Base-by-base conservation (phyloP, 2,329 filamentous ascomycete species). In the Arthrobotrys entomopaga region DNA sequence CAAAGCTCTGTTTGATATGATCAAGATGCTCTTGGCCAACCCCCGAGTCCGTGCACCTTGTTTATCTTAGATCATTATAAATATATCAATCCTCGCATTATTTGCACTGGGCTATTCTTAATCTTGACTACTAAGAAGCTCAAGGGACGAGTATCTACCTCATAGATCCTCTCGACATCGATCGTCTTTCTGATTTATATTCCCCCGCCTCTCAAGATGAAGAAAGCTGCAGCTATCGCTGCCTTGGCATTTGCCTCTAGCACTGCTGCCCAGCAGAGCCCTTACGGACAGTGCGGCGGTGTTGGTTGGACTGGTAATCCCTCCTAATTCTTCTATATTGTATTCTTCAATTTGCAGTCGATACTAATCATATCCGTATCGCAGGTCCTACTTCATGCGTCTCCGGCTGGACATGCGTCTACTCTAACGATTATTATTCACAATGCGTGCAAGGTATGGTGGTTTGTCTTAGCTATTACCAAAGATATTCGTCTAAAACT, bases 281-380 rank as follows among this genome's bases (percentile, higher is more conserved):
- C 61, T 20, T 76, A 56, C 11, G 69, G 64, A 1, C 79, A 79
- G 7, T 78, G 78, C 43, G 82, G 81, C 20, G 83, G 77, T n/a
- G 53, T 70, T 49, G 66, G 72, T 48, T 74, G 69, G 53, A 63
- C 61, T 67, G 59, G 59, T 64, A 64, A 34, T 34, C 7, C 29
- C 10, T 34, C 10, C 5, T 10, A 5, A 7, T 34, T 34, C 6
- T 10, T 10, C 29, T 10, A 34, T 10, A 10, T 34, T 8, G 10
- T 34, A 34, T 34, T 34, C 7, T 34, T 34, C 29, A 8, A 34
- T 34, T 7, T 10, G 6, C 7, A 34, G 29, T 10, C 29, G 29
- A 20, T 53, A 8, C 52, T 54, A 40, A 54, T 26, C 2, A 20
- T n/a, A 11, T 49, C 19, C n/a, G 7, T 34, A 34, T 34, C 2